Conservation (phyloP, 768 basidiomycete species). For the Naganishia friedmannii region DNA sequence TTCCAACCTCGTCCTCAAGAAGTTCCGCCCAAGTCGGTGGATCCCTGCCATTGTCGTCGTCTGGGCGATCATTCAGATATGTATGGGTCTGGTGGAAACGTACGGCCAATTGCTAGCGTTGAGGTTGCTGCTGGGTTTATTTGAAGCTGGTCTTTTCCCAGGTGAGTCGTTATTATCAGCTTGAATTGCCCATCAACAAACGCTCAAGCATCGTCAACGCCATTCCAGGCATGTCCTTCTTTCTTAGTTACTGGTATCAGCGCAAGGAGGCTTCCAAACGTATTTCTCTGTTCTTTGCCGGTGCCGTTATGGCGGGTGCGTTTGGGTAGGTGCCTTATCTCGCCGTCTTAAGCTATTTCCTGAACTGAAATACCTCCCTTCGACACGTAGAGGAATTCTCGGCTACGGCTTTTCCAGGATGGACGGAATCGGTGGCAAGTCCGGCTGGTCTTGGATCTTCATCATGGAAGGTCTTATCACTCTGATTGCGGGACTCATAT, state of each 20-base stretch:
- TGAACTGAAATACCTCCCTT: too few relatives aligned
- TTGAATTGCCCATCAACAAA: too few relatives aligned
- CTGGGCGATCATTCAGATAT: constrained; percentile 47
- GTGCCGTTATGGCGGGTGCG: constrained; percentile 49
- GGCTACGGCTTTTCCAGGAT: constrained; percentile 46
- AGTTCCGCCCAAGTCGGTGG: constrained; percentile 41
- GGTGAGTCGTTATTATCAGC: background rate
- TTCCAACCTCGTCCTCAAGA: constrained; percentile 47
- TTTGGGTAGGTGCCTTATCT: constrained; percentile 32
- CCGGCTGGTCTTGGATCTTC: constrained; percentile 51
- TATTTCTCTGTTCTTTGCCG: constrained; percentile 48
- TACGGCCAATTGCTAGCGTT: constrained; percentile 46
- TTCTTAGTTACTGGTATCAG: constrained; percentile 48
- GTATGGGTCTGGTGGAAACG: constrained; percentile 48
- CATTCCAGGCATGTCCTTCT: constrained; percentile 43
- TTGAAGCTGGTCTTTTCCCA: constrained; percentile 39
- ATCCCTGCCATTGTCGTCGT: constrained; percentile 49
- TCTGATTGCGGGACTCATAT: constrained; percentile 45
- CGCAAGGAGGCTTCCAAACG: constrained; percentile 45
- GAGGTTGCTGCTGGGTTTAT: constrained; percentile 46
- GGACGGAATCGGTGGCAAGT: constrained; percentile 48
- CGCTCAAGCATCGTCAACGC: background rate
- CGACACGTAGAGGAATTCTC: constrained; percentile 43
- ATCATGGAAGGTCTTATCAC: constrained; percentile 53
- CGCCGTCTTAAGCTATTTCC: too few relatives aligned